phyloP scores from a whole-genome alignment of 805 yeast genomes.

The Candida verbasci region DNA sequence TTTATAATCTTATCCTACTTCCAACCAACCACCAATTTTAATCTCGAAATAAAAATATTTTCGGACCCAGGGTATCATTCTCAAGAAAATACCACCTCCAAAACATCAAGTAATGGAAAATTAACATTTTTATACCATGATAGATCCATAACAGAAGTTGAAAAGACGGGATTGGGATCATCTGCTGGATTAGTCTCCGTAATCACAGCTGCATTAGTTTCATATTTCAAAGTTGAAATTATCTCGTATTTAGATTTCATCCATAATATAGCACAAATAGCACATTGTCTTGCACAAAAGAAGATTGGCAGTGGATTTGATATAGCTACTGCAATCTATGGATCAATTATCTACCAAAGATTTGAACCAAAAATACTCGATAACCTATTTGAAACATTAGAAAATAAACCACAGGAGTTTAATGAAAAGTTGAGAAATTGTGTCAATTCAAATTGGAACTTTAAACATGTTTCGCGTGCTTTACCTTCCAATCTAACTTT shows the following conservation, averaged over 20 bases:
- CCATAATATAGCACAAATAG: slow-evolving; percentile 82
- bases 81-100: slow-evolving; percentile 43
- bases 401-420: slow-evolving; percentile 9
- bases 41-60: slow-evolving; percentile 54
- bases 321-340: slow-evolving; percentile 92
- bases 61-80: slow-evolving; percentile 92
- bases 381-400: slow-evolving; percentile 20
- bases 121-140: slow-evolving; percentile 58
- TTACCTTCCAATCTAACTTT: slow-evolving; percentile 68
- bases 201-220: slow-evolving; percentile 62
- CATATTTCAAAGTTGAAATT: slow-evolving; percentile 32
- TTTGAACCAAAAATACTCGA: slow-evolving; percentile 57
- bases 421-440: slow-evolving; percentile 21
- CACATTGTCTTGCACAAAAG: slow-evolving; percentile 92
- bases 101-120: slow-evolving; percentile 29
- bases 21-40: slow-evolving; percentile 23
- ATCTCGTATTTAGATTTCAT: slow-evolving; percentile 26
- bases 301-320: slow-evolving; percentile 97
- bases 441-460: slow-evolving; percentile 57
- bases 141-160: slow-evolving; percentile 59
- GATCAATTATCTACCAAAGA: slow-evolving; percentile 78
- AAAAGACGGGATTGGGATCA: slow-evolving; percentile 94
- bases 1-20: slow-evolving; percentile 52
- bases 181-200: slow-evolving; percentile 91
- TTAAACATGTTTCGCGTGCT: slow-evolving; percentile 47